phyloP scores from a whole-genome alignment of 257 asterid genomes.

The Rhazya stricta region DNA sequence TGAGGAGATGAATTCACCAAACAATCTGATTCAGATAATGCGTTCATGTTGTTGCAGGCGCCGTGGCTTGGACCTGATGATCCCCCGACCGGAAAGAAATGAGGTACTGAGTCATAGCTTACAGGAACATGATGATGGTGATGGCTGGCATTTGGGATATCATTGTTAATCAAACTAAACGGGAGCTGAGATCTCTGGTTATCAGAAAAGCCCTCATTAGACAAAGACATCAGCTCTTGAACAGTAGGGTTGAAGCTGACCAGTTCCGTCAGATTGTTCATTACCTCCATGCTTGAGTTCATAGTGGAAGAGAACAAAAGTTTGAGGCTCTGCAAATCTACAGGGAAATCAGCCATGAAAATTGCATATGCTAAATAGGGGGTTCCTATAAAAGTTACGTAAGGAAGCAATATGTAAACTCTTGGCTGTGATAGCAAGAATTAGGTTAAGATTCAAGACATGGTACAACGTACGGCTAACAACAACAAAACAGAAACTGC shows the following conservation, averaged over 20 bases:
- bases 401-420: conserved; percentile 20
- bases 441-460: conserved; percentile 3
- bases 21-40: conserved; percentile 27
- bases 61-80: conserved; percentile 21
- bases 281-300: conserved; percentile 34
- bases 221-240: conserved; percentile 32
- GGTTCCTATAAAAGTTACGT: conserved; percentile 15
- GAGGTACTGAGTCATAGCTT: conserved; percentile 32
- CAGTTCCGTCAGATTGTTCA: conserved; percentile 37
- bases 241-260: conserved; percentile 33
- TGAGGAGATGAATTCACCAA: conserved; percentile 31
- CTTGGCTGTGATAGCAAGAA: conserved; percentile 10
- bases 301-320: conserved; percentile 26
- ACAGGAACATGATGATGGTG: conserved; percentile 13
- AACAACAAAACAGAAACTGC: neutral
- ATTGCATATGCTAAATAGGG: conserved; percentile 9
- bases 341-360: conserved; percentile 36
- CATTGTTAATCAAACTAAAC: conserved; percentile 26
- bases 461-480: neutral
- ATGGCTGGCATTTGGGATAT: conserved; percentile 2
- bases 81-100: conserved; percentile 32
- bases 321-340: conserved; percentile 33
- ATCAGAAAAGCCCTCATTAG: conserved; percentile 29
- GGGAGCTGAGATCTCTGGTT: conserved; percentile 29
- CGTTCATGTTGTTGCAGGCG: conserved; percentile 18